A percentile compares a stretch with the other conserved stretches of the same genome.
Conservation (phyloP, 371 early-diverging fungal species). For the Smittium culicis region DNA sequence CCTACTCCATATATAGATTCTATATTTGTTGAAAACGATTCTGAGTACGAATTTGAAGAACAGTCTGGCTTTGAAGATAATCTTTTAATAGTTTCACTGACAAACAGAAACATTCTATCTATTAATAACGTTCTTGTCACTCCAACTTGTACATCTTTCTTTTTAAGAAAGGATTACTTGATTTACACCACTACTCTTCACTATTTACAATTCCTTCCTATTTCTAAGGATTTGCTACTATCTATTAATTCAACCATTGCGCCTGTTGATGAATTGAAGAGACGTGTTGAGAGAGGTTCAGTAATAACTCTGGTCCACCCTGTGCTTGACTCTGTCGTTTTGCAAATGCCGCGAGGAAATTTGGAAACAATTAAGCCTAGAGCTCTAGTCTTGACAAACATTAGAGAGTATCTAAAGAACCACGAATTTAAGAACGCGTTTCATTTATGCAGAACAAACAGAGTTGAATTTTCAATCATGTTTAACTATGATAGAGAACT, state of each 20-base stretch:
- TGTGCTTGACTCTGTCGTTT: conserved; percentile 50
- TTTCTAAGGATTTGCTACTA: conserved; percentile 15
- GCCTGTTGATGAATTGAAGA: conserved; percentile 15
- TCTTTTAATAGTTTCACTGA: conserved; percentile 51
- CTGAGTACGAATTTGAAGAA: conserved; percentile 17
- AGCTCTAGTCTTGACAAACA: conserved; percentile 68
- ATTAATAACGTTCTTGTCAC: conserved; percentile 50
- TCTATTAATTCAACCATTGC: conserved; percentile 10
- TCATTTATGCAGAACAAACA: conserved; percentile 68
- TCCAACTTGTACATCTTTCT: conserved; percentile 72
- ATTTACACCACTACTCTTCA: conserved; percentile 78
- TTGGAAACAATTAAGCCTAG: conserved; percentile 90
- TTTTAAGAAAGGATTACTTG: conserved; percentile 63
- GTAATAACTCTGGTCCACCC: conserved; percentile 66
- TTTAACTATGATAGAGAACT: conserved; percentile 56
- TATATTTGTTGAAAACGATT: not conserved
- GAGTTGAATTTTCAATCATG: conserved; percentile 84
- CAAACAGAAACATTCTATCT: conserved; percentile 66
- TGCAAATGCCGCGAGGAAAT: conserved; percentile 96
- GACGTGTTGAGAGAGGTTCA: conserved; percentile 84
- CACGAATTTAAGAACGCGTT: conserved; percentile 68
- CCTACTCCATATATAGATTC: conserved; percentile 3
- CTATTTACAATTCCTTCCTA: conserved; percentile 54
- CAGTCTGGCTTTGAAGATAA: conserved; percentile 11
- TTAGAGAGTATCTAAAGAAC: conserved; percentile 55